A percentile compares a stretch with the other conserved stretches of the same genome.
Conservation (phyloP, 1,284 basidiomycete genomes). For the Peniophora sp. region DNA sequence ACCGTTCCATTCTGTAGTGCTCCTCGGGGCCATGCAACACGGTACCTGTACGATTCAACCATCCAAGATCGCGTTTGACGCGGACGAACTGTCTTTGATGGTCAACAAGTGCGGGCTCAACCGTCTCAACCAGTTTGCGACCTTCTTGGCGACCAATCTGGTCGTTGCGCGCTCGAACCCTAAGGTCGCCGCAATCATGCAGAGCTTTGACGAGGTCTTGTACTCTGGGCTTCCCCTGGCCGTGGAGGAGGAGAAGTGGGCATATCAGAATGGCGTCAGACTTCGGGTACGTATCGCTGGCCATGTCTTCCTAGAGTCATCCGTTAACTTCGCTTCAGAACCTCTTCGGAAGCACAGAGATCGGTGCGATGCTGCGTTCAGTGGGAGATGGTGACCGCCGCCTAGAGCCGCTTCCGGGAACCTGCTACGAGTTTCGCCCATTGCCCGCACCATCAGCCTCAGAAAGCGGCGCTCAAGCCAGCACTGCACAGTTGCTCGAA, state of each 20-base stretch:
- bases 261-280: slow-evolving; percentile 46
- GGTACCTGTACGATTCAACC: slow-evolving; percentile 66
- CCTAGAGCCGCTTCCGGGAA: slow-evolving; percentile 46
- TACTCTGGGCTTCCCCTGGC: slow-evolving; percentile 55
- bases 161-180: slow-evolving; percentile 51
- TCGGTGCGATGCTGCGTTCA: slow-evolving; percentile 56
- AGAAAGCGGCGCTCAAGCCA: slow-evolving; percentile 41
- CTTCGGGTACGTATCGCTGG: slow-evolving; percentile 28
- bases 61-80: slow-evolving; percentile 51
- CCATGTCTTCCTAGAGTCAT: slow-evolving; percentile 10
- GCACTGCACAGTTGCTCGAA: slow-evolving; percentile 44
- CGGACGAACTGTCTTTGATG: slow-evolving; percentile 67
- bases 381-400: slow-evolving; percentile 35
- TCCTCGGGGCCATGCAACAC: slow-evolving; percentile 60
- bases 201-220: slow-evolving; percentile 48
- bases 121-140: slow-evolving; percentile 61
- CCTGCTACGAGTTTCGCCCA: slow-evolving; percentile 53
- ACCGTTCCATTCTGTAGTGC: slow-evolving; percentile 32
- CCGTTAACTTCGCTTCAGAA: slow-evolving; percentile 30
- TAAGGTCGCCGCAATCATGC: slow-evolving; percentile 49
- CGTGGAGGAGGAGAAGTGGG: slow-evolving; percentile 60
- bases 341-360: slow-evolving; percentile 67
- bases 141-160: slow-evolving; percentile 56
- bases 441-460: slow-evolving; percentile 28
- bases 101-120: slow-evolving; percentile 57